Evolutionary conservation across 805 yeast genomes (phyloP).

Genomic region (Suhomyces faveliae): DNA sequence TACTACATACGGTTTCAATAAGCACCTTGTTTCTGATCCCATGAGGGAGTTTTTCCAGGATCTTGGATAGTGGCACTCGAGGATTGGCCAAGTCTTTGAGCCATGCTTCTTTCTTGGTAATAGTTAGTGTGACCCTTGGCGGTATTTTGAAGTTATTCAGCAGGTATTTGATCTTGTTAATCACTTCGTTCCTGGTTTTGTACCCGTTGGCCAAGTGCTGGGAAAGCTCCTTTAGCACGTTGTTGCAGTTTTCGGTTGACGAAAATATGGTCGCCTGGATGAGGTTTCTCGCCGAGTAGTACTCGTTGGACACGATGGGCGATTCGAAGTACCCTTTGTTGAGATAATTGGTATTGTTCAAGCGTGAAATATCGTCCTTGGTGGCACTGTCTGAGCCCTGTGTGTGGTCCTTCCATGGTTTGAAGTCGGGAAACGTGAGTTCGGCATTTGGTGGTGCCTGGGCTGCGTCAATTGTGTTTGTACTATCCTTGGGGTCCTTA

Average conservation of each 20-base stretch:
- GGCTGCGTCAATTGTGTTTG: too few relatives aligned
- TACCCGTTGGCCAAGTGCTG: conserved; percentile 39
- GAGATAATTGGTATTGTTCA: conserved; percentile 48
- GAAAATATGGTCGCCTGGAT: conserved; percentile 45
- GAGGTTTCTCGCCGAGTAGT: conserved; percentile 64
- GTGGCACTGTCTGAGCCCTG: conserved; percentile 20
- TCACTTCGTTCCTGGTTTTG: conserved; percentile 37
- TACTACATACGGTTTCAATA: conserved; percentile 67
- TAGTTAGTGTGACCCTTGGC: conserved; percentile 87
- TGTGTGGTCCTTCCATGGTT: conserved; percentile 65
- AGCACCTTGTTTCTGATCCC: conserved; percentile 75
- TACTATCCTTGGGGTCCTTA: neutral
- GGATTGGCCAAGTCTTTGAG: conserved; percentile 73
- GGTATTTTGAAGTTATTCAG: conserved; percentile 65
- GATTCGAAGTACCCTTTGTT: conserved; percentile 72
- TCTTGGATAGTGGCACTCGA: conserved; percentile 58
- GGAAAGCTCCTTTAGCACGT: conserved; percentile 36
- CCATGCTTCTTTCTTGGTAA: conserved; percentile 84
- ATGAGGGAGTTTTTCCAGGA: conserved; percentile 84
- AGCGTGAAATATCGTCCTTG: conserved; percentile 50
- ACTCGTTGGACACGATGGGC: conserved; percentile 63
- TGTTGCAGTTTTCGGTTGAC: conserved; percentile 34
- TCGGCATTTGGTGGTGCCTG: neutral
- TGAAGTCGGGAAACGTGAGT: conserved; percentile 62
- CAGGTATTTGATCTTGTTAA: conserved; percentile 36